phyloP scores from a whole-genome alignment of 2,329 filamentous ascomycete species.

The Allantophomopsis cytisporea region DNA sequence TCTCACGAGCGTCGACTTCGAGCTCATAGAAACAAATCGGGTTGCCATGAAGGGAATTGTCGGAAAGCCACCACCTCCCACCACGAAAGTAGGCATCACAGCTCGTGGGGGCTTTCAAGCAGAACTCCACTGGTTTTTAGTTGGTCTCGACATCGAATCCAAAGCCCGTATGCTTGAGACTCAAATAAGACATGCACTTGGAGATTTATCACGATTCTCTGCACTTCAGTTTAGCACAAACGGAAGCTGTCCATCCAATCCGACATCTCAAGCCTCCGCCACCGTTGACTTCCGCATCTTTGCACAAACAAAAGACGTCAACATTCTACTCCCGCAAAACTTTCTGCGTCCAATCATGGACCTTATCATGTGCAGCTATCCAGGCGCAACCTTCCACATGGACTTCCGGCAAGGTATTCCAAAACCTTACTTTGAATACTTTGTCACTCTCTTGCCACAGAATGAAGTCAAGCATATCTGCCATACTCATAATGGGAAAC shows the following conservation, averaged over 20 bases:
- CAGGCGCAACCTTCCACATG: slow-evolving; percentile 25
- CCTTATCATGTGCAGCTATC: slow-evolving; percentile 23
- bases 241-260: slow-evolving; percentile 22
- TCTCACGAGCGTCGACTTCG: slow-evolving; percentile 23
- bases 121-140: slow-evolving; percentile 28
- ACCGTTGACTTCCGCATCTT: slow-evolving; percentile 32
- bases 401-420: slow-evolving; percentile 22
- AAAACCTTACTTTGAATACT: slow-evolving; percentile 14
- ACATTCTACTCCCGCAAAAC: slow-evolving; percentile 15
- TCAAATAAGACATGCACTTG: slow-evolving; percentile 20
- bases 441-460: slow-evolving; percentile 12
- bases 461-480: slow-evolving; percentile 8
- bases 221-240: slow-evolving; percentile 21
- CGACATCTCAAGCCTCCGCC: slow-evolving; percentile 26
- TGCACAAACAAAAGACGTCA: slow-evolving; percentile 26
- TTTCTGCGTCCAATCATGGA: slow-evolving; percentile 24
- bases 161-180: slow-evolving; percentile 28
- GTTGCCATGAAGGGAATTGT: slow-evolving; percentile 20
- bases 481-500: slow-evolving; percentile 10
- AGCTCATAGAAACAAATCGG: slow-evolving; percentile 22
- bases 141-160: slow-evolving; percentile 24
- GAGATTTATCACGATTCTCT: slow-evolving; percentile 15
- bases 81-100: slow-evolving; percentile 27
- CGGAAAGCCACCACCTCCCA: slow-evolving; percentile 17
- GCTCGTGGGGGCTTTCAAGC: slow-evolving; percentile 28